phyloP scores from a whole-genome alignment of 331 rosid genomes.

The Rhamnella rubrinervis region DNA sequence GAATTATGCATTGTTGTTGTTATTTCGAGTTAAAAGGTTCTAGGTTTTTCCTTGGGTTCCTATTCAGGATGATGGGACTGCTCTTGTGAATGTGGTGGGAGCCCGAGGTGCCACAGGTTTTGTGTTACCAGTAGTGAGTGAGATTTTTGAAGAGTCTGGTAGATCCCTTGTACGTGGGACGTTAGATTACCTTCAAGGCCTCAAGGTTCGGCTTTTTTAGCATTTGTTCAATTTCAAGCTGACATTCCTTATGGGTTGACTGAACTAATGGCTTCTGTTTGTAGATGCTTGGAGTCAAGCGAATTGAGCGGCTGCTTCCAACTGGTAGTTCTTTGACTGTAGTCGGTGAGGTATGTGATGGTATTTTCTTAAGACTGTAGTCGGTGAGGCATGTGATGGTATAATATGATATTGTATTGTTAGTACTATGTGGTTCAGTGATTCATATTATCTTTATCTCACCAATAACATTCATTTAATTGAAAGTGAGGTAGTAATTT shows the following conservation, averaged over 20 bases:
- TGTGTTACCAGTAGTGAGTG: slow-evolving; percentile 80
- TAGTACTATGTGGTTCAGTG: no score
- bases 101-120: slow-evolving; percentile 90
- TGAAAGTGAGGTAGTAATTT: no score
- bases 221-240: not conserved
- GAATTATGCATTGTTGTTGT: no score
- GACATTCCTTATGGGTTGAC: not conserved
- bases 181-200: slow-evolving; percentile 96
- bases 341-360: slow-evolving; percentile 86
- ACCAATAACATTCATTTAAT: no score
- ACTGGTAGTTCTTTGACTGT: slow-evolving; percentile 91
- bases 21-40: not conserved
- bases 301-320: slow-evolving; percentile 91
- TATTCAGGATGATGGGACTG: slow-evolving; percentile 85
- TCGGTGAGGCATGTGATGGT: slow-evolving; percentile 99
- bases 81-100: slow-evolving; percentile 79
- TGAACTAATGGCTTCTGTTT: slow-evolving; percentile 16
- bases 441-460: no score
- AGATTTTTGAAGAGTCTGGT: slow-evolving; percentile 94
- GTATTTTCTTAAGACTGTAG: slow-evolving; percentile 50
- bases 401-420: slow-evolving; percentile 3
- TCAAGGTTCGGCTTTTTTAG: slow-evolving; percentile 63
- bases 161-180: slow-evolving; percentile 96
- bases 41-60: slow-evolving; percentile 5
- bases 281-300: slow-evolving; percentile 96